These are phyloP conservation scores for Hyparrhenia diplandra DNA, from an alignment of 176 grass and related monocot genomes.

Conservation along the genomic window DNA sequence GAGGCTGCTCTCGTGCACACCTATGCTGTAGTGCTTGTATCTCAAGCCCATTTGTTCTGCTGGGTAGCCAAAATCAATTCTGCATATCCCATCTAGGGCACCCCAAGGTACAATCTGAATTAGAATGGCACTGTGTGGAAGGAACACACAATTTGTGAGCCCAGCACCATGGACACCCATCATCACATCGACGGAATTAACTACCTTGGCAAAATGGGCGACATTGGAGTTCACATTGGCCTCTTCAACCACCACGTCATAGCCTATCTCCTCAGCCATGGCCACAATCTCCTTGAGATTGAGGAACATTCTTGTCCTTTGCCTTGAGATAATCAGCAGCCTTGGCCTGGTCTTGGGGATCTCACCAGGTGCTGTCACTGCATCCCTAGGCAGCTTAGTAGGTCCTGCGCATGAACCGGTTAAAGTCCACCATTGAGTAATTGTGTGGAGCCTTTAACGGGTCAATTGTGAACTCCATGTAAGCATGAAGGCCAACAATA, in stretches of 20 bases:
- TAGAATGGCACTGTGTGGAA: constrained; percentile 56
- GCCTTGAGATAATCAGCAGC: constrained; percentile 69
- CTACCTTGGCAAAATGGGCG: constrained; percentile 49
- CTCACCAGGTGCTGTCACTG: constrained; percentile 45
- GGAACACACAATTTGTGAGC: constrained; percentile 79
- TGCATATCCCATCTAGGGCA: constrained; percentile 62
- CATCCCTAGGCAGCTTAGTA: constrained; percentile 50
- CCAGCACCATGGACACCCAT: constrained; percentile 89
- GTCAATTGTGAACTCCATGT: constrained; percentile 92
- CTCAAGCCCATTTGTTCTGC: constrained; percentile 49
- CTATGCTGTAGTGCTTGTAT: constrained; percentile 86
- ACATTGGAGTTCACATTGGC: constrained; percentile 51
- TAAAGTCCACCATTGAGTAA: constrained; percentile 90
- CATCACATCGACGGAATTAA: constrained; percentile 87
- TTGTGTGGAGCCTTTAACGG: constrained; percentile 58
- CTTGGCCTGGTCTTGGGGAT: constrained; percentile 51
- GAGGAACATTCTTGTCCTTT: constrained; percentile 66
- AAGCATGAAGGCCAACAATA: constrained; percentile 73
- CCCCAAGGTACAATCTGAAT: constrained; percentile 94
- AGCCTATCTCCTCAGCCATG: constrained; percentile 62
- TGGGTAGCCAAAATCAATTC: constrained; percentile 59
- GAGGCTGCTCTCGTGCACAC: constrained; percentile 69
- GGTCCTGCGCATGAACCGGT: constrained; percentile 72
- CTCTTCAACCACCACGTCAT: constrained; percentile 61
- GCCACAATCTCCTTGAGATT: constrained; percentile 52